Base-by-base conservation (phyloP, 106 monocot genomes). In the Allium cepa region DNA sequence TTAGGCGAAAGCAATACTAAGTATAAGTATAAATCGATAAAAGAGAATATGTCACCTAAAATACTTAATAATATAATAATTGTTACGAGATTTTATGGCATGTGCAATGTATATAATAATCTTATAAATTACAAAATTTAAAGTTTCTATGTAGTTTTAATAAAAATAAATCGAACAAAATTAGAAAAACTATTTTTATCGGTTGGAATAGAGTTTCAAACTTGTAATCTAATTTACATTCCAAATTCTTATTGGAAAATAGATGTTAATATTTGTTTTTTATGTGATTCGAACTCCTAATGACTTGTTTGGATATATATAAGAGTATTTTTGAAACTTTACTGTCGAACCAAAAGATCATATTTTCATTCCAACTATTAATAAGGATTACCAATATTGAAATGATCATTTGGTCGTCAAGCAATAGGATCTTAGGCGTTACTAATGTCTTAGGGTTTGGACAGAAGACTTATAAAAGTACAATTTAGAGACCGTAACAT, bases 1-100 rank as follows among this genome's bases (percentile, higher is more conserved):
- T 64, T 75, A 56, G 52, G 46, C 28, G 51, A 64, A 63, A 77
- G 68, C 15, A 63, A 76, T 69, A 73, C 76, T 69, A 77, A 65
- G 69, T 73, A 75, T 71, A 71, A 57, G 13, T 46, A 16, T 47
- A 46, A 61, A 26, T 7, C 62, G 26, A 56, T 64, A 57, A 51
- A 50, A 45, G 16, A 26, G 69, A 55, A 36, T 36, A 36, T 5
- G 36, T 36, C 36, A 36, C 36, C 36, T 36, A 36, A 36, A 36
- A 36, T 36, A 36, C 36, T 36, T 4, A 36, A 5, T 5, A 36
- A 5, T 59, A 17, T 26, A 71, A 70, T 57, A 22, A 62, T 17
- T n/a, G 12, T 2, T 63, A 70, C 22, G 1, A 22, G 22, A 22
- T 22, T 22, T 22, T 22, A 22, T 22, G 22, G 22, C 22, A 22